Base-by-base conservation (phyloP, 176 grass and related monocot genomes). In the Avena eriantha region DNA sequence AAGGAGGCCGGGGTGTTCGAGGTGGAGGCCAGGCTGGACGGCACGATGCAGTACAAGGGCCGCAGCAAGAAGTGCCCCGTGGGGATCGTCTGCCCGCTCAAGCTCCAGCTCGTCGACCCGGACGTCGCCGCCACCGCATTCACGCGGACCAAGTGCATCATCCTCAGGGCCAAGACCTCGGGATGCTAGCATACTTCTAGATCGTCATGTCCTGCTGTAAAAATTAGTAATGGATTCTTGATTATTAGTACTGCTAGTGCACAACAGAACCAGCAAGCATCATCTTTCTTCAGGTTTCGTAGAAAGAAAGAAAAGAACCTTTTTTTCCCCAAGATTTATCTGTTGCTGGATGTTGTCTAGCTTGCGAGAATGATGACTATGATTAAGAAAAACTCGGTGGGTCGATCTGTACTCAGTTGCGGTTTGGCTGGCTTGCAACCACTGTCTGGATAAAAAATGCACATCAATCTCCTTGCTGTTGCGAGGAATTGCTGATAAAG, bases 111-210 rank as follows among this genome's bases (percentile, higher is more conserved):
- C 31, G 90, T 85, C 17, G 90, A 91, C 82, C 90, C 85, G 1
- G 77, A 71, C 8, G 90, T 88, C 33, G 90, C 90, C 43, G 82
- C 90, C 90, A 91, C 86, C 86, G 82, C 82, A 22, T 91, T 91
- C 82, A 53, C 88, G 78, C 51, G 23, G 82, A 85, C 60, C 77
- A 88, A 85, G 86, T 91, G 90, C 90, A 82, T 46, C 51, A 54
- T 91, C 77, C 90, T 88, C 53, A 53, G 90, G 53, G 86, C 90
- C 5, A 91, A 85, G 71, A 91, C 55, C 18, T 91, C 90, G 53
- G 86, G 86, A 0, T 91, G 90, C 82, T 91, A 76, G 73, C 47
- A 41, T 41, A 41, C 39, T 41, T 41, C 10, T 12, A 12, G 10
- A 4, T 13, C 69, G 4, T 69, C 6, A 10, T 39, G 35, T 43